These are phyloP conservation scores for Eutypa lata DNA, from an alignment of 2,329 filamentous ascomycete genomes.

Conservation along the genomic window DNA sequence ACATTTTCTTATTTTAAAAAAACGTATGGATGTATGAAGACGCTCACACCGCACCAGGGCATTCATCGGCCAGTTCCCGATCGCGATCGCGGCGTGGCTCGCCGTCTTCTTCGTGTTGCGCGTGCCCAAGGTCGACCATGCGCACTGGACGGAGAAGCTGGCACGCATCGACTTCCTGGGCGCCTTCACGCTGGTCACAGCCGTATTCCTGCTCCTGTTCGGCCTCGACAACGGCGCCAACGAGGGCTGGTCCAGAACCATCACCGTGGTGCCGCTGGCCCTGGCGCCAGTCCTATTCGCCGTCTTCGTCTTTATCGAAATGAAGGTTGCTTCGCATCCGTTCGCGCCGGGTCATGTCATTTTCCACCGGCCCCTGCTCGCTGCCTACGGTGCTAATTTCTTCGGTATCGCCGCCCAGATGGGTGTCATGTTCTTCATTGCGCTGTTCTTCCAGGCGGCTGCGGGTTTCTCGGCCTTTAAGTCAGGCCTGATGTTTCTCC, in stretches of 20 bases:
- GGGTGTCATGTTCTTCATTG: constrained; percentile 67
- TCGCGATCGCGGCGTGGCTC: constrained; percentile 63
- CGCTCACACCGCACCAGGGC: constrained; percentile 44
- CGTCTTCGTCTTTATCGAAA: constrained; percentile 68
- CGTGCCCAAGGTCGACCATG: constrained; percentile 54
- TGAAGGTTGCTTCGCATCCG: constrained; percentile 63
- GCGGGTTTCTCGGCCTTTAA: constrained; percentile 60
- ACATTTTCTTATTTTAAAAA: too few species aligned
- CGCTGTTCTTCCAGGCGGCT: constrained; percentile 74
- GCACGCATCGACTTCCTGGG: constrained; percentile 71
- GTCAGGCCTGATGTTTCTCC: constrained; percentile 65
- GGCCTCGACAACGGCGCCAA: constrained; percentile 74
- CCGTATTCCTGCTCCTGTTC: constrained; percentile 63
- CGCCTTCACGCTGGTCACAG: constrained; percentile 61
- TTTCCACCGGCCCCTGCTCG: constrained; percentile 62
- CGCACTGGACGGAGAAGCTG: constrained; percentile 64
- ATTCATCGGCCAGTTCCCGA: constrained; percentile 67
- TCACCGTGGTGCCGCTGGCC: constrained; percentile 56
- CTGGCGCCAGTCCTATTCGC: constrained; percentile 57
- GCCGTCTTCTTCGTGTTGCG: constrained; percentile 62
- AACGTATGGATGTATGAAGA: too few species aligned
- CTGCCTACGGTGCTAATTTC: constrained; percentile 70
- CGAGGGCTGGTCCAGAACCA: constrained; percentile 59
- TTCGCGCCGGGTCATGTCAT: constrained; percentile 75
- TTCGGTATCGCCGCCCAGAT: constrained; percentile 60